Evolutionary conservation across 108 stramenopile species (phyloP).

Genomic region (Pseudonitzschia multiseries): DNA sequence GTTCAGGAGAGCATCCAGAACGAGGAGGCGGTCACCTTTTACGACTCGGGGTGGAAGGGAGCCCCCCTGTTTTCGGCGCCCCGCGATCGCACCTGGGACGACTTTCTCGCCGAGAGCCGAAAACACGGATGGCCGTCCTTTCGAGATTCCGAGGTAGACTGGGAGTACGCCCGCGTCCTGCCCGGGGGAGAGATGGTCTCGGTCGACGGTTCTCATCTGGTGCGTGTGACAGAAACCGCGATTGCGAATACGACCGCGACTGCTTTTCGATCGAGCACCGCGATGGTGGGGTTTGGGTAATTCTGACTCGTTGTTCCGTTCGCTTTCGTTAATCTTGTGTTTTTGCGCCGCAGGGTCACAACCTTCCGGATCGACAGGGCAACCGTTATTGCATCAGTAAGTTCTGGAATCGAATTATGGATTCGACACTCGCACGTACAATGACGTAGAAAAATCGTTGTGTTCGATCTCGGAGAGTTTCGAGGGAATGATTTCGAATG

Average conservation of each 20-base stretch:
- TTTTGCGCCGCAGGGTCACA: constrained; percentile 43
- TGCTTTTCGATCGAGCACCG: not conserved
- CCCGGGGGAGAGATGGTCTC: constrained; percentile 82
- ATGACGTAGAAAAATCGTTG: not conserved
- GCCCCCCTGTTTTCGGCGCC: constrained; percentile 76
- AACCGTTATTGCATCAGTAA: constrained; percentile 89
- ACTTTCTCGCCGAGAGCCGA: constrained; percentile 63
- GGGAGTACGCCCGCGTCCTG: constrained; percentile 86
- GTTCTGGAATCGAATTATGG: not conserved
- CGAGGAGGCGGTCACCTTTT: constrained; percentile 48
- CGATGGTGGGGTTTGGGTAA: not conserved
- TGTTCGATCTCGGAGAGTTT: not conserved
- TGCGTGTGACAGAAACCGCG: constrained; percentile 63
- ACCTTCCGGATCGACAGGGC: constrained; percentile 74
- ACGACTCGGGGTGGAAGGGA: constrained; percentile 81
- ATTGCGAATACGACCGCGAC: constrained; percentile 4
- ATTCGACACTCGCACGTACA: not conserved
- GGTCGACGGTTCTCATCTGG: constrained; percentile 85
- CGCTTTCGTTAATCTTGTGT: constrained; percentile 5
- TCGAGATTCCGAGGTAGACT: constrained; percentile 60
- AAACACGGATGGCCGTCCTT: constrained; percentile 82
- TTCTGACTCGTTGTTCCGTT: not conserved
- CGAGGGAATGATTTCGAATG: too few relatives aligned
- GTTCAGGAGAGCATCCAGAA: constrained; percentile 29
- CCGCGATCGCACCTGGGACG: constrained; percentile 56